phyloP scores from a whole-genome alignment of 768 basidiomycete species.

The Pholiota conissans region DNA sequence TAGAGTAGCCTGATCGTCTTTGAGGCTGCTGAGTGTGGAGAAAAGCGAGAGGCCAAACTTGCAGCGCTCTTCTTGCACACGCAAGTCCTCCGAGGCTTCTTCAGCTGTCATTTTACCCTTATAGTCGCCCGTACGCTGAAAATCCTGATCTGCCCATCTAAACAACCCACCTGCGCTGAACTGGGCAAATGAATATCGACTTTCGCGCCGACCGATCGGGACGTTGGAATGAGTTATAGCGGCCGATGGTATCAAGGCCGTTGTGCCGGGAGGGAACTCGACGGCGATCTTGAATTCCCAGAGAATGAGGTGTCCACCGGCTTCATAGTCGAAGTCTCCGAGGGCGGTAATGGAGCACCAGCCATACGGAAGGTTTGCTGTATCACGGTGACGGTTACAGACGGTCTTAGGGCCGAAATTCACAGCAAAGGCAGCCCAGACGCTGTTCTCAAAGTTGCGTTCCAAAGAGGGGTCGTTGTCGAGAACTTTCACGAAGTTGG shows the following conservation, averaged over 20 bases:
- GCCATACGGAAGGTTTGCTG: not conserved
- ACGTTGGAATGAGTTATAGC: constrained; percentile 7
- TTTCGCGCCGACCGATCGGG: not conserved
- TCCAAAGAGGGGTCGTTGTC: not conserved
- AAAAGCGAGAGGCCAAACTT: not conserved
- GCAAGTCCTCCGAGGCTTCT: not conserved
- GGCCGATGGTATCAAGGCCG: constrained; percentile 9
- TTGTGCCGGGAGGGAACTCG: constrained; percentile 3
- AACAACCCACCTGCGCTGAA: constrained; percentile 1
- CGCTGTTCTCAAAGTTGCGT: not conserved
- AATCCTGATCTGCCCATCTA: not conserved
- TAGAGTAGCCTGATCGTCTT: not conserved
- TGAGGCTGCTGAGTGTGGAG: not conserved
- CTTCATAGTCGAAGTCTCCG: not conserved
- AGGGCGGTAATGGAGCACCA: not conserved
- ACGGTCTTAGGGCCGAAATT: not conserved
- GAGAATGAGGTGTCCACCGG: constrained; percentile 2
- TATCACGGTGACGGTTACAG: not conserved
- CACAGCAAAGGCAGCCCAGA: no score
- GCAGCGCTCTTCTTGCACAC: not conserved
- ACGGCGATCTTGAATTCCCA: constrained; percentile 1
- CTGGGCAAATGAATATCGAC: constrained; percentile 9
- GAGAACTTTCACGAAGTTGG: not conserved
- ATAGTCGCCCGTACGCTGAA: not conserved
- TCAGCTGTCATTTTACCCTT: not conserved